A percentile compares a stretch with the other conserved stretches of the same genome.
Evolutionary conservation across 257 asterid genomes (phyloP).

Genomic region (Linderniella brevidens): DNA sequence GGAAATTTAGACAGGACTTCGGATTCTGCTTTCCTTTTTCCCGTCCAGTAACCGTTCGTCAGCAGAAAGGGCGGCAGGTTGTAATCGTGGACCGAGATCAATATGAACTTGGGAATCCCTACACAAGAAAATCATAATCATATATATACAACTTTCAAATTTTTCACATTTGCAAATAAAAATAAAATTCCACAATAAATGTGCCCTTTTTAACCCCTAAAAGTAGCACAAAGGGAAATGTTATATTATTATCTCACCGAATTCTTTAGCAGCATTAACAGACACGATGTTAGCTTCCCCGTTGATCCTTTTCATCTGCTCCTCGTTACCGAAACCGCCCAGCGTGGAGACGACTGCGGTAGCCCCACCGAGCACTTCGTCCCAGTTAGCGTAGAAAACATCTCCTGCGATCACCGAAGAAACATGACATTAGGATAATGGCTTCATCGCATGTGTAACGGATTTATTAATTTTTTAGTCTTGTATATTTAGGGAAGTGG

Average conservation of each 20-base stretch:
- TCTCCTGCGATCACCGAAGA: constrained; percentile 36
- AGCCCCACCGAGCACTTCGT: constrained; percentile 71
- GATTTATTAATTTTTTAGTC: too few species aligned
- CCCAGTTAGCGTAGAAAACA: constrained; percentile 88
- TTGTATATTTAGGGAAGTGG: too few species aligned
- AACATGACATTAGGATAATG: too few species aligned
- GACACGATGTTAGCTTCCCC: constrained; percentile 95
- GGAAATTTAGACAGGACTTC: constrained; percentile 90
- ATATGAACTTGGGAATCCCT: constrained; percentile 82
- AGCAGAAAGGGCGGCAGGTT: constrained; percentile 80
- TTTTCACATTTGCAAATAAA: too few species aligned
- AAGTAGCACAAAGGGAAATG: constrained; percentile 4
- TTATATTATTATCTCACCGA: constrained; percentile 30
- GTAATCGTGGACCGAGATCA: constrained; percentile 95
- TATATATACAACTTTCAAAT: not conserved
- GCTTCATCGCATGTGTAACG: too few species aligned
- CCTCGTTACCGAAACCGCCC: constrained; percentile 96
- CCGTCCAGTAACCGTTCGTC: constrained; percentile 63
- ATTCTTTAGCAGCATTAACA: constrained; percentile 84
- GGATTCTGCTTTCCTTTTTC: constrained; percentile 96
- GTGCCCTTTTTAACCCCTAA: not conserved
- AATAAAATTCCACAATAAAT: too few species aligned
- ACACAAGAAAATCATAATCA: constrained; percentile 11
- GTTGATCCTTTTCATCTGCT: constrained; percentile 89
- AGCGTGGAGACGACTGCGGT: constrained; percentile 91